phyloP scores from a whole-genome alignment of 768 basidiomycete species.

The Trametes coccinea region DNA sequence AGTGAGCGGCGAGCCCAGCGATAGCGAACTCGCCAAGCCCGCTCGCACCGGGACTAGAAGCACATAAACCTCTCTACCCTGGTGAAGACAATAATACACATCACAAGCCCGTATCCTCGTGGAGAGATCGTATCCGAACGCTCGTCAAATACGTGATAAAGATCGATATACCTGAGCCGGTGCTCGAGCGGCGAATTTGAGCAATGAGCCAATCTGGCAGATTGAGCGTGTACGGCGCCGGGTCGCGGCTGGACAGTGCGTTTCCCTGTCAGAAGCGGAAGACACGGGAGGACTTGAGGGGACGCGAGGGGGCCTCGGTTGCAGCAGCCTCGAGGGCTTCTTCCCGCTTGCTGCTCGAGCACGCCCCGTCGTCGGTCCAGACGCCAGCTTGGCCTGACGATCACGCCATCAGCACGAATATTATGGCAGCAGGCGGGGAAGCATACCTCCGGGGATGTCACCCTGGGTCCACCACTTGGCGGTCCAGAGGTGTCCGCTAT shows the following conservation, averaged over 20 bases:
- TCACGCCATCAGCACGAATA: background rate
- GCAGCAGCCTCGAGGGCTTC: slow-evolving; percentile 4
- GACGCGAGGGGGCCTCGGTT: slow-evolving; percentile 4
- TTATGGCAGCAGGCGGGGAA: background rate
- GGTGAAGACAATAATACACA: background rate
- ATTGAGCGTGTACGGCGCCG: background rate
- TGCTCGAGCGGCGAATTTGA: background rate
- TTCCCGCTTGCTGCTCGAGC: slow-evolving; percentile 30
- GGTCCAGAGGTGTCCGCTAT: slow-evolving; percentile 43
- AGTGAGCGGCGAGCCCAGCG: background rate
- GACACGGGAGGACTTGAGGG: slow-evolving; percentile 22
- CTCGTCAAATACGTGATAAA: slow-evolving; percentile 18
- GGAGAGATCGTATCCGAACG: slow-evolving; percentile 1
- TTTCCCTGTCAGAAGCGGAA: slow-evolving; percentile 24
- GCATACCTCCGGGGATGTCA: slow-evolving; percentile 47
- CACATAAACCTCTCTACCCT: background rate
- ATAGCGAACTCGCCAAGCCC: background rate
- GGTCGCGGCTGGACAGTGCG: background rate
- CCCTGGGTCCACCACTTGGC: slow-evolving; percentile 66
- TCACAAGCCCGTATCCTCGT: slow-evolving; percentile 7
- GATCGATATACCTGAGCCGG: background rate
- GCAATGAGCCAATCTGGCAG: slow-evolving; percentile 3
- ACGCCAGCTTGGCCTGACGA: slow-evolving; percentile 48
- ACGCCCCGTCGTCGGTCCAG: slow-evolving; percentile 60
- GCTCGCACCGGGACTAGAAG: background rate